A percentile compares a stretch with the other conserved stretches of the same genome.
Evolutionary conservation across 2,329 filamentous ascomycete genomes (phyloP).

Genomic region (Penicillium sp.): DNA sequence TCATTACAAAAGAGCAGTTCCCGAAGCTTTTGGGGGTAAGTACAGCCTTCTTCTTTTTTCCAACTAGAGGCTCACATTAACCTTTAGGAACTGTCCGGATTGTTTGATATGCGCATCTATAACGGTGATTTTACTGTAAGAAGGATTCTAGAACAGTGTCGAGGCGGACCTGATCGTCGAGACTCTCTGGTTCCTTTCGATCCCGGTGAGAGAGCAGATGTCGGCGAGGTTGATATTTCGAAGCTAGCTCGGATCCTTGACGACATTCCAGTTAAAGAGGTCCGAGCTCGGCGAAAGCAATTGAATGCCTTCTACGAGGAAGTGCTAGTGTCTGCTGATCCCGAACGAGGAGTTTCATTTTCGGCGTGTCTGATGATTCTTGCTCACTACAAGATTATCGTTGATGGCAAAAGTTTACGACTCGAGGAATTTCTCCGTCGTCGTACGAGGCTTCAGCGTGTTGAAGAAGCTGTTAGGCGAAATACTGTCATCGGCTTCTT

Average conservation of each 20-base stretch:
- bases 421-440: conserved; percentile 93
- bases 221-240: conserved; percentile 62
- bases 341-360: conserved; percentile 84
- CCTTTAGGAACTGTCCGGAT: conserved; percentile 72
- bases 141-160: conserved; percentile 82
- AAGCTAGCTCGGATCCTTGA: conserved; percentile 70
- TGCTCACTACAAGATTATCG: conserved; percentile 98
- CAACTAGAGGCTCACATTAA: not conserved
- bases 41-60: conserved; percentile 12
- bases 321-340: conserved; percentile 87
- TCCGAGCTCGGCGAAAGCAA: conserved; percentile 69
- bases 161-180: conserved; percentile 48
- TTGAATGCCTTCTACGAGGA: conserved; percentile 98
- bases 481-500: conserved; percentile 93
- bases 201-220: conserved; percentile 28
- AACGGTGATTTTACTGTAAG: conserved; percentile 82
- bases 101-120: conserved; percentile 97
- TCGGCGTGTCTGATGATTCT: conserved; percentile 90
- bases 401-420: conserved; percentile 88
- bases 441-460: conserved; percentile 81
- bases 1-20: conserved; percentile 84
- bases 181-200: conserved; percentile 32
- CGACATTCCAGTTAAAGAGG: conserved; percentile 68
- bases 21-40: conserved; percentile 76
- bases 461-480: conserved; percentile 89